Evolutionary conservation across 129 eudicot genomes (phyloP), one percentile per base, ranked within the genome.

Genomic region (Arctium lappa): DNA sequence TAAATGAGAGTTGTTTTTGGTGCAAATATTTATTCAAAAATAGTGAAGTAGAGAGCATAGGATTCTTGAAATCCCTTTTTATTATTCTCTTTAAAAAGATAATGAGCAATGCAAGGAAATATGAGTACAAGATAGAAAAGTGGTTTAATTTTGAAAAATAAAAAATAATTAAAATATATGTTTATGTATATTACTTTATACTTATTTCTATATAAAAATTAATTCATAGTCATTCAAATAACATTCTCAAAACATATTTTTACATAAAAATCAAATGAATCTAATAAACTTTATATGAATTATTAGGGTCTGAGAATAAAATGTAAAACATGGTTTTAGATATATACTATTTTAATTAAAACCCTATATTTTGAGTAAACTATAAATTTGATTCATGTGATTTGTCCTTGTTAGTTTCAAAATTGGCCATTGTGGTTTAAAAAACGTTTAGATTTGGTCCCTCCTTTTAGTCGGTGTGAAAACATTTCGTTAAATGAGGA

Each of bases 1-100:
- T 34, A 3, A 34, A 42, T 42, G 50, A 42, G 8, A 8, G 5
- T 3, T 8, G 1, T 53, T 60, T 16, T 60, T 5, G 29, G 75
- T 65, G 48, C 13, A 40, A 68, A 73, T 31, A 82, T 76, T 6
- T 42, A 46, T 69, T 76, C 13, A 68, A 76, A 82, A 34, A 76
- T n/a, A 75, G 63, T 72, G 78, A 78, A 78, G 75, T 27, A 66
- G 71, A 73, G 69, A 79, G 87, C 87, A 84, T 84, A 79, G 87
- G 87, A 84, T 84, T 62, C 87, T 73, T 84, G 80, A 65, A 79
- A 32, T 32, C 76, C 87, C 83, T 84, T 84, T 83, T 84, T 83
- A 53, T 70, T 68, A 13, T 62, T 84, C 83, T 72, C 79, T 83
- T 78, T 78, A 37, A 18, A 72, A 72, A 78, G 86, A 78, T 12